These are phyloP conservation scores for Proliferodiscus dingleyae DNA, from an alignment of 2,329 filamentous ascomycete species.

Conservation along the genomic window DNA sequence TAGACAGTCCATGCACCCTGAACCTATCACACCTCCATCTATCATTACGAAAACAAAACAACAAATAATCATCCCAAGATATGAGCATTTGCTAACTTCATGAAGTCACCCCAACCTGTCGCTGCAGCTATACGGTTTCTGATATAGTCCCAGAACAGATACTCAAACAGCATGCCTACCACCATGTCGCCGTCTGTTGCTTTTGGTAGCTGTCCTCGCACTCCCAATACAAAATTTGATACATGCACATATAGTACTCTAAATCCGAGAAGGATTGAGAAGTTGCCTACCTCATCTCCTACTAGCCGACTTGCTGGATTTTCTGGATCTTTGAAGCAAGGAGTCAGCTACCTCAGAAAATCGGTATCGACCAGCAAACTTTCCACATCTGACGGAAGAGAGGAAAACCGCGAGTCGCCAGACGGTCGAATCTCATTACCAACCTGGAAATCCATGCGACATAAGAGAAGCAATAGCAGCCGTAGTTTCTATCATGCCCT, in stretches of 20 bases:
- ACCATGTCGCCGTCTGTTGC: conserved; percentile 7
- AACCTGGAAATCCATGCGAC: neutral
- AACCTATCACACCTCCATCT: neutral
- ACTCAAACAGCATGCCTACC: conserved; percentile 16
- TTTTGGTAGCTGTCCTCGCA: conserved; percentile 11
- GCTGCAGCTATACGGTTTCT: too few species aligned
- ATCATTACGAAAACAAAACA: too few species aligned
- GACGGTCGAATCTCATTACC: conserved; percentile 13
- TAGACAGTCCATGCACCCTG: too few species aligned
- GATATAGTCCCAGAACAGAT: neutral
- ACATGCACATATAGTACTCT: neutral
- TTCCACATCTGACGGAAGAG: conserved; percentile 5
- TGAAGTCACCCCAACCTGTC: too few species aligned
- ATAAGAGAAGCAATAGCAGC: neutral
- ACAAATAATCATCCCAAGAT: too few species aligned
- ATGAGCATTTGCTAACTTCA: too few species aligned
- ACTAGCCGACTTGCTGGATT: conserved; percentile 3
- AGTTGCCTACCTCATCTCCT: neutral
- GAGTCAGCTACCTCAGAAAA: neutral
- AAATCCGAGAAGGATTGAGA: neutral
- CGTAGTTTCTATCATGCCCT: neutral
- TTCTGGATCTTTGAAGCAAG: neutral
- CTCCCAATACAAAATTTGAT: neutral
- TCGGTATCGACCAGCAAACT: neutral
- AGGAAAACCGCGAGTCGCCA: conserved; percentile 2